Base-by-base conservation (phyloP, 1,284 basidiomycete species). In the Microbotryum scabiosae region DNA sequence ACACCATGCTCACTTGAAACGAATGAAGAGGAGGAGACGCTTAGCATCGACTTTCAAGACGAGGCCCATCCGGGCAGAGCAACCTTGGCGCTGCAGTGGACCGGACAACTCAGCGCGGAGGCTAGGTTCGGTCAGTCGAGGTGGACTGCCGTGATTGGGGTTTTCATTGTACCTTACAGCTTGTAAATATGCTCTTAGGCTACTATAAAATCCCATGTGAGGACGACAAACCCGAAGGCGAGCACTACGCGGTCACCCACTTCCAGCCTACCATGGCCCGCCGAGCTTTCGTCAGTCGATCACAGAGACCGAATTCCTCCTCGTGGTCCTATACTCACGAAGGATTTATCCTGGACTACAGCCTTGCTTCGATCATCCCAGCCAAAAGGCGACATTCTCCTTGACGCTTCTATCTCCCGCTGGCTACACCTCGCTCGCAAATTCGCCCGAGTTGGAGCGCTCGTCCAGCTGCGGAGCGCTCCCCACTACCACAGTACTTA, bases 321-420 rank as follows among this genome's bases (percentile, higher is more conserved):
- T 12, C 21, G 49, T 25, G 9, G 32, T 7, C 43, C 20, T 28
- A 1, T 8, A 25, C 36, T 26, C 12, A 9, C 49, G 23, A 26
- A 12, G 28, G 12, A n/a, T 21, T 28, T 28, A 18, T n/a, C 20
- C 10, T 7, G 1, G 20, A 10, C 3, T 9, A 23, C 23, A 64
- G 56, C 80, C 79, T 4, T 79, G 78, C 66, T 97, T 90, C 88
- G 94, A 97, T 74, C 94, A 97, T 75, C 94, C 94, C n/a, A 80
- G 84, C 25, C 80, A 96, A 72, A 97, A 97, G 76, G 87, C 92
- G 7, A 91, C 85, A 3, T 96, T 88, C 75, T 80, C 60, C 36
- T 79, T 97, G 69, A 86, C 86, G 18, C 81, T 97, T 80, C 83
- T 98, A 68, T 90, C 90, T 41, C 85, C 85, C 64, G 73, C 73